Conservation (phyloP, 2,329 filamentous ascomycete species). For the Aspergillus sp. region DNA sequence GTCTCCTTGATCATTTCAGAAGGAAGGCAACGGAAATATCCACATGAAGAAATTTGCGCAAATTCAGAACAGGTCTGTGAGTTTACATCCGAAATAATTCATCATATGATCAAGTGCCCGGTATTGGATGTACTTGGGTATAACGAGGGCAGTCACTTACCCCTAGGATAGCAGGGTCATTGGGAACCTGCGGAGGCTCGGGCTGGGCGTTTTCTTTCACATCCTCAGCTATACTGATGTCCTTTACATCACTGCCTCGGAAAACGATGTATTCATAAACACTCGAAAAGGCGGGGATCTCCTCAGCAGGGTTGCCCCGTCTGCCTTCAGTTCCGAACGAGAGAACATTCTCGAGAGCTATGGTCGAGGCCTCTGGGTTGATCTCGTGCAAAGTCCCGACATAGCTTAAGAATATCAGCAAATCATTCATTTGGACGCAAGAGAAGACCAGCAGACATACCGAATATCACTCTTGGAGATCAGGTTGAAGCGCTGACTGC, state of each 20-base stretch:
- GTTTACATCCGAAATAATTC: slow-evolving; percentile 99
- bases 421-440: slow-evolving; percentile 9
- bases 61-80: slow-evolving; percentile 64
- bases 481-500: slow-evolving; percentile 83
- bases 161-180: slow-evolving; percentile 92
- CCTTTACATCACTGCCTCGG: slow-evolving; percentile 95
- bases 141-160: slow-evolving; percentile 54
- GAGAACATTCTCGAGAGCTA: slow-evolving; percentile 90
- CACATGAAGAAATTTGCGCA: slow-evolving; percentile 79
- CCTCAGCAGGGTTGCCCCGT: slow-evolving; percentile 65
- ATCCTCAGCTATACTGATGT: slow-evolving; percentile 83
- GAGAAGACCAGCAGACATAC: slow-evolving; percentile 44
- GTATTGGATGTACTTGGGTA: slow-evolving; percentile 4
- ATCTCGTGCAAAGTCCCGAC: slow-evolving; percentile 94
- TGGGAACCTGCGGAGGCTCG: slow-evolving; percentile 67
- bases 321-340: slow-evolving; percentile 93
- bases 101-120: slow-evolving; percentile 40
- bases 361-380: slow-evolving; percentile 93
- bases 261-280: slow-evolving; percentile 99
- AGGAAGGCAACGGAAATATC: slow-evolving; percentile 99
- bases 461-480: slow-evolving; percentile 97
- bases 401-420: slow-evolving; percentile 55
- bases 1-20: slow-evolving; percentile 60
- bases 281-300: slow-evolving; percentile 73
- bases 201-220: slow-evolving; percentile 63